A percentile compares a stretch with the other conserved stretches of the same genome.
phyloP scores from a whole-genome alignment of 2,329 filamentous ascomycete species.

The Leptodontidium sp. region DNA sequence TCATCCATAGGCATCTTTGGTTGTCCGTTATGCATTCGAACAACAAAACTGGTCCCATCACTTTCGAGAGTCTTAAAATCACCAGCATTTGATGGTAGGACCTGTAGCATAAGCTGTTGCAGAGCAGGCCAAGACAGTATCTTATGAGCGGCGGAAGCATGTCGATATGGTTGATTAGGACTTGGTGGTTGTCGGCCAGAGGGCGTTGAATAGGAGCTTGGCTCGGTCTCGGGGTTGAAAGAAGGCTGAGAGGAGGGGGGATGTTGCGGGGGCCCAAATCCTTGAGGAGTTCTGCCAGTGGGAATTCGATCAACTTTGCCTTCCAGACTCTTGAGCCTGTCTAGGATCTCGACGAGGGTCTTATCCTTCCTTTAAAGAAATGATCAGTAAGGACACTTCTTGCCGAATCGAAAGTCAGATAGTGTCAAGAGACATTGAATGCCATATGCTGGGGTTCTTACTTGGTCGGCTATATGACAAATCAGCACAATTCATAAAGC shows the following conservation, averaged over 20 bases:
- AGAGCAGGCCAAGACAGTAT: conserved; percentile 60
- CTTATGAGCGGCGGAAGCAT: conserved; percentile 55
- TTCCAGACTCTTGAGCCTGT: conserved; percentile 62
- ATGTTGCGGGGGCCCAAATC: conserved; percentile 37
- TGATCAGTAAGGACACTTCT: conserved; percentile 28
- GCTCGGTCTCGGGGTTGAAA: conserved; percentile 33
- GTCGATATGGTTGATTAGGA: conserved; percentile 39
- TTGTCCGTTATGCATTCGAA: conserved; percentile 44
- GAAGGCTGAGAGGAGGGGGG: conserved; percentile 41
- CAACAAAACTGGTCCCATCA: conserved; percentile 49
- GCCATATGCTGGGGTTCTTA: conserved; percentile 48
- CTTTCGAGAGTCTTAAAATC: conserved; percentile 49
- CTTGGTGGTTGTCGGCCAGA: conserved; percentile 32
- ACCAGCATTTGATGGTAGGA: conserved; percentile 45
- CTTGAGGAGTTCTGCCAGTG: conserved; percentile 26
- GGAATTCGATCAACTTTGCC: conserved; percentile 59
- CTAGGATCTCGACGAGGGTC: conserved; percentile 67
- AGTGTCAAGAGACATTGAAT: conserved; percentile 3
- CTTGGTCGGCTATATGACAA: conserved; percentile 62
- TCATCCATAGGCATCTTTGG: conserved; percentile 41
- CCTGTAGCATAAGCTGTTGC: conserved; percentile 51
- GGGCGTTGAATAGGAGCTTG: conserved; percentile 38
- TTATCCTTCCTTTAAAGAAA: conserved; percentile 63
- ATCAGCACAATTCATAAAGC: neutral
- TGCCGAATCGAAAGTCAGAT: conserved; percentile 7